phyloP scores from a whole-genome alignment of 345 rosid species.

The Streptanthus diversifolius region DNA sequence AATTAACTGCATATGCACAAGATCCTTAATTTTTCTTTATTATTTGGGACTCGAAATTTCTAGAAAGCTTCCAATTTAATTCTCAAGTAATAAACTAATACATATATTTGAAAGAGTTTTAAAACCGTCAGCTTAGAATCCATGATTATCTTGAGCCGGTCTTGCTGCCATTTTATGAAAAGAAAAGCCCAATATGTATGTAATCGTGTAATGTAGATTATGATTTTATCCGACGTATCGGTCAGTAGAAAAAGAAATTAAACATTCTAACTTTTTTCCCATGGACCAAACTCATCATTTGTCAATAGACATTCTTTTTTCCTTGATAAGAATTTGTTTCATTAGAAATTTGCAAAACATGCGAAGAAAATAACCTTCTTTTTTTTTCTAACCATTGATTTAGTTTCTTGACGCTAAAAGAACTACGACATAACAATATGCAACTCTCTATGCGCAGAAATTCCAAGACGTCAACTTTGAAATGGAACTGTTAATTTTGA shows the following conservation, averaged over 20 bases:
- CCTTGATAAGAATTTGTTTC: background rate
- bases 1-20: background rate
- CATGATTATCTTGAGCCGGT: constrained; percentile 1
- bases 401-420: background rate
- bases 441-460: background rate
- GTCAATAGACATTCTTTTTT: background rate
- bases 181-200: constrained; percentile 9
- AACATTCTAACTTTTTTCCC: background rate
- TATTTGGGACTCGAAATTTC: background rate
- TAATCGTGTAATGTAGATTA: background rate
- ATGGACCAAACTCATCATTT: constrained; percentile 9
- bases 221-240: background rate
- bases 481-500: background rate
- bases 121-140: background rate
- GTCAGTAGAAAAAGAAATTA: background rate
- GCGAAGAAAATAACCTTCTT: background rate
- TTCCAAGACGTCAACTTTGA: background rate
- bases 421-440: background rate
- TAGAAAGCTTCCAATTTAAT: background rate
- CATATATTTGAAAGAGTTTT: background rate
- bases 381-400: background rate
- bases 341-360: background rate
- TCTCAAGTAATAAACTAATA: background rate
- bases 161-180: background rate
- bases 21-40: background rate